Percentiles rank a stretch among this genome's conserved stretches.
These are phyloP conservation scores for Fusarium pseudograminearum DNA, from an alignment of 2,329 filamentous ascomycete genomes.

Conservation along the genomic window DNA sequence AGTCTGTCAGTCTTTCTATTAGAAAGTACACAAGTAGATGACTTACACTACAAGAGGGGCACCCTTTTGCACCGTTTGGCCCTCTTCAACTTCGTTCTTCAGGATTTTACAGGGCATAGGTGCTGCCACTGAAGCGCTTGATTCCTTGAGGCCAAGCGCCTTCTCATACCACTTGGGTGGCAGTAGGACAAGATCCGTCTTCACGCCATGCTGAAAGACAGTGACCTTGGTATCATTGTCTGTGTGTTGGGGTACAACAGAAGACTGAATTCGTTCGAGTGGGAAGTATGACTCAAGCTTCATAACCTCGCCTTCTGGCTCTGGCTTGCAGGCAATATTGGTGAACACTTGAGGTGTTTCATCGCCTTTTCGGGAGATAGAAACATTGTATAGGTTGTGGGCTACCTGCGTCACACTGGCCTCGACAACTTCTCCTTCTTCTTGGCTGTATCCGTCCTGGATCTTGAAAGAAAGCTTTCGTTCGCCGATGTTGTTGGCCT, in stretches of 20 bases:
- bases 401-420: slow-evolving; percentile 63
- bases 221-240: slow-evolving; percentile 73
- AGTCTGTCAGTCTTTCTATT: slow-evolving; percentile 41
- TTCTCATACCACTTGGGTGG: slow-evolving; percentile 86
- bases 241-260: slow-evolving; percentile 71
- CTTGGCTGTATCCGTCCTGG: slow-evolving; percentile 71
- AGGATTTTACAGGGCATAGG: slow-evolving; percentile 99
- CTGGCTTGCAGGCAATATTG: slow-evolving; percentile 59
- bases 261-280: slow-evolving; percentile 81
- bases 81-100: slow-evolving; percentile 86
- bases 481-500: slow-evolving; percentile 55
- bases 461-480: slow-evolving; percentile 66
- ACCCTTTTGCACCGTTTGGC: slow-evolving; percentile 85
- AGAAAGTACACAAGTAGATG: slow-evolving; percentile 40
- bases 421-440: slow-evolving; percentile 72
- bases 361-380: slow-evolving; percentile 58
- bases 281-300: slow-evolving; percentile 75
- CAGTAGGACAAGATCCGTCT: slow-evolving; percentile 69
- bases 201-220: slow-evolving; percentile 78
- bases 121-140: slow-evolving; percentile 83
- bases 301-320: slow-evolving; percentile 46
- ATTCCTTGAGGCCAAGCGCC: slow-evolving; percentile 84
- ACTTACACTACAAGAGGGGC: slow-evolving; percentile 85
- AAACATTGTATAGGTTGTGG: slow-evolving; percentile 60
- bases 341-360: slow-evolving; percentile 56